Conservation (phyloP, 768 basidiomycete species). For the Rhizopogon roseolus region DNA sequence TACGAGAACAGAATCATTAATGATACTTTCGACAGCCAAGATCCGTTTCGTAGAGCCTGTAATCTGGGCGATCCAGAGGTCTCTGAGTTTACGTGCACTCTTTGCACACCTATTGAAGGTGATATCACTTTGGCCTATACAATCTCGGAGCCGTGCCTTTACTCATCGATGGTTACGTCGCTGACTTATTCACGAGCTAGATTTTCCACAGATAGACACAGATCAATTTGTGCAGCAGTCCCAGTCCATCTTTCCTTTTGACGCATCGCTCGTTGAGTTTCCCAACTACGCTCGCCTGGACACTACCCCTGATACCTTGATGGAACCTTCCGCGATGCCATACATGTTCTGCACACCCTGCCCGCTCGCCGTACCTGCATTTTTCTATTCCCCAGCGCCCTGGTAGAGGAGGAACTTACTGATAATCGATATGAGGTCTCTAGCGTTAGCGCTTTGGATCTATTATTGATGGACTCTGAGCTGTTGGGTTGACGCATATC, state of each 20-base stretch:
- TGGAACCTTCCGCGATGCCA: slow-evolving; percentile 26
- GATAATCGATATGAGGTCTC: background rate
- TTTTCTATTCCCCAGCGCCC: too few relatives aligned
- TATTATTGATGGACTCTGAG: background rate
- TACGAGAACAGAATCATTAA: background rate
- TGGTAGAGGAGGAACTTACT: background rate
- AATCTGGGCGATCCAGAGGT: slow-evolving; percentile 7
- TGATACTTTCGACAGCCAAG: too few relatives aligned
- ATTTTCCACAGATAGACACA: background rate
- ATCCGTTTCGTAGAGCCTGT: slow-evolving; percentile 9
- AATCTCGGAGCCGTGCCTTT: background rate
- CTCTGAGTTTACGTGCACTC: slow-evolving; percentile 14
- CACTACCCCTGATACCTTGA: slow-evolving; percentile 8
- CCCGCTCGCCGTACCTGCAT: background rate
- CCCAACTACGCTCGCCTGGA: slow-evolving; percentile 8
- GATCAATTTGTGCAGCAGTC: background rate
- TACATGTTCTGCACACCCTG: slow-evolving; percentile 22
- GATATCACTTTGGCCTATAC: background rate
- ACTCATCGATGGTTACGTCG: background rate
- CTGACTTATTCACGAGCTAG: background rate
- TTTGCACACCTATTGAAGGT: slow-evolving; percentile 21
- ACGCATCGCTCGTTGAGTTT: background rate
- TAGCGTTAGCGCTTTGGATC: background rate
- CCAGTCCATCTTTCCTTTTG: background rate
- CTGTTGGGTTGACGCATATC: background rate